phyloP scores from a whole-genome alignment of 2,329 filamentous ascomycete genomes.

The Pleoardoris graminearum region DNA sequence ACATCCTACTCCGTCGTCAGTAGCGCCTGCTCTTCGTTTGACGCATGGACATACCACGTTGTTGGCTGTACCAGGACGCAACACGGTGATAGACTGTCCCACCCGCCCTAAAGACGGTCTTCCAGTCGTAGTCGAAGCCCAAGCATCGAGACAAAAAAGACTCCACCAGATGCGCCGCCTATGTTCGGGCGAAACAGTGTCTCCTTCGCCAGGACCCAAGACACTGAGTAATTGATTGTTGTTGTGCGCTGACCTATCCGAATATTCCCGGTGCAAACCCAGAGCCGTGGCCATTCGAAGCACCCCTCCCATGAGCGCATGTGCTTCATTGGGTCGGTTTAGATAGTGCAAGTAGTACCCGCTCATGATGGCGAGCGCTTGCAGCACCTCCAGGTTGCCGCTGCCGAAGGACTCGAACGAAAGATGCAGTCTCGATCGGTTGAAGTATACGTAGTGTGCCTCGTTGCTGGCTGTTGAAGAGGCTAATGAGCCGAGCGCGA shows the following conservation, averaged over 20 bases:
- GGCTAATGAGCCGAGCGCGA: constrained; percentile 73
- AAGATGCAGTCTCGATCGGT: constrained; percentile 67
- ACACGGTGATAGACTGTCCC: constrained; percentile 45
- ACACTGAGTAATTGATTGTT: constrained; percentile 22
- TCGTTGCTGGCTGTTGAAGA: constrained; percentile 65
- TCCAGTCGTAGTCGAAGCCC: constrained; percentile 50
- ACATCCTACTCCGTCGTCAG: constrained; percentile 2
- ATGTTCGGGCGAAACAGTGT: constrained; percentile 44
- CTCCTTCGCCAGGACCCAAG: constrained; percentile 32
- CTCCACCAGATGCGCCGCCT: constrained; percentile 52
- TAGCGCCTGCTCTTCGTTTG: neutral
- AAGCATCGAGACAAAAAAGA: constrained; percentile 50
- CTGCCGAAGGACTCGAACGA: constrained; percentile 69
- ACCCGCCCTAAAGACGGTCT: constrained; percentile 47
- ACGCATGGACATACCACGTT: constrained; percentile 30
- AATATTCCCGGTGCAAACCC: constrained; percentile 69
- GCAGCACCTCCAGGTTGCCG: constrained; percentile 72
- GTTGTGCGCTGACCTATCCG: constrained; percentile 32
- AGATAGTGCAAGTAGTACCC: constrained; percentile 80
- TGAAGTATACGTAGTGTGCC: constrained; percentile 71
- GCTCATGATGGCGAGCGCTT: constrained; percentile 71
- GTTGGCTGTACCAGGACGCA: constrained; percentile 40
- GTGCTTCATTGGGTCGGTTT: constrained; percentile 76
- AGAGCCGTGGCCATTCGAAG: constrained; percentile 75
- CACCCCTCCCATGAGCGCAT: constrained; percentile 71